A percentile compares a stretch with the other conserved stretches of the same genome.
These are phyloP conservation scores for Amanita muscaria DNA, from an alignment of 768 basidiomycete genomes.

Conservation along the genomic window DNA sequence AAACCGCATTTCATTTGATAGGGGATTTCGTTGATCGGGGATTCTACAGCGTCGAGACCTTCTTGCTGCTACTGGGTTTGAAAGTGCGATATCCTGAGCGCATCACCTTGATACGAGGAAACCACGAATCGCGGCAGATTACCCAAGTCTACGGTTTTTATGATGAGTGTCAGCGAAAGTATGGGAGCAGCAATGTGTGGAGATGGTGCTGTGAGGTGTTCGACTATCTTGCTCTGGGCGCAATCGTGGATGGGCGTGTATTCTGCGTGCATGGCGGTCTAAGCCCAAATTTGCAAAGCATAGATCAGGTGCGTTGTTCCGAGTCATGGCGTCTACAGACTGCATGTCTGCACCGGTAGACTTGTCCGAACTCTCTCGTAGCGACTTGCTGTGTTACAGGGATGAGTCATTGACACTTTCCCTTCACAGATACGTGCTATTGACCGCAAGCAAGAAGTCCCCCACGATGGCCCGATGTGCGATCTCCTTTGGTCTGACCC, in stretches of 20 bases:
- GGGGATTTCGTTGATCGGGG: slow-evolving; percentile 98
- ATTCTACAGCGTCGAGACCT: slow-evolving; percentile 95
- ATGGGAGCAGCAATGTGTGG: slow-evolving; percentile 92
- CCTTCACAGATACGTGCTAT: slow-evolving; percentile 75
- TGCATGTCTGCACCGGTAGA: too few relatives aligned
- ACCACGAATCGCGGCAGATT: slow-evolving; percentile 96
- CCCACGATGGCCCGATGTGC: slow-evolving; percentile 98
- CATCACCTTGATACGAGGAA: slow-evolving; percentile 93
- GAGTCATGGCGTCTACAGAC: too few relatives aligned
- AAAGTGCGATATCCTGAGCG: slow-evolving; percentile 97
- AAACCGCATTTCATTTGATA: too few relatives aligned
- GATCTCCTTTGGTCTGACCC: slow-evolving; percentile 99
- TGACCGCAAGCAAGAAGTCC: slow-evolving; percentile 95
- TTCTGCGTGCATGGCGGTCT: slow-evolving; percentile 97
- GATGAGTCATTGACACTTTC: too few relatives aligned
- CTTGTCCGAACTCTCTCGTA: not conserved
- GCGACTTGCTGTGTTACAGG: too few relatives aligned
- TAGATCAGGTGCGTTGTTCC: slow-evolving; percentile 71
- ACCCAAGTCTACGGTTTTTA: slow-evolving; percentile 94
- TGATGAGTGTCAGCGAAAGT: slow-evolving; percentile 96
- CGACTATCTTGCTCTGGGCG: slow-evolving; percentile 90
- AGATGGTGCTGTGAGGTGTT: slow-evolving; percentile 98
- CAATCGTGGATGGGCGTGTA: slow-evolving; percentile 94
- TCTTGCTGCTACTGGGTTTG: slow-evolving; percentile 86
- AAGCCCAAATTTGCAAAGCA: slow-evolving; percentile 76